Conservation (phyloP, 2,329 filamentous ascomycete genomes). For the Chrysoporthe cubensis region DNA sequence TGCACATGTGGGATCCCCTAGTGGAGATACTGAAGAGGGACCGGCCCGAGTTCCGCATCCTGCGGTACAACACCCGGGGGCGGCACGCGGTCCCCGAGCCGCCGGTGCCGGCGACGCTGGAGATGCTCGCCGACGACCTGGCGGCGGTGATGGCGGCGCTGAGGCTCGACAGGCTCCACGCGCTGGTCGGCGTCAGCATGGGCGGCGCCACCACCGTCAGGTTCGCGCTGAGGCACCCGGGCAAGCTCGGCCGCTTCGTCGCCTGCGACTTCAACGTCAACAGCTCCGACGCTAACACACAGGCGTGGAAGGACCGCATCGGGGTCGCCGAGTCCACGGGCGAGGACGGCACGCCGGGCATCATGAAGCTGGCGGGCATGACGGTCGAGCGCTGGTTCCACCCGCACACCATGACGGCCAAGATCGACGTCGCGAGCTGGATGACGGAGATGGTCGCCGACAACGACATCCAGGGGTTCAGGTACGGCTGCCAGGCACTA, state of each 20-base stretch:
- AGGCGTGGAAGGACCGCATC: slow-evolving; percentile 80
- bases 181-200: slow-evolving; percentile 77
- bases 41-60: slow-evolving; percentile 69
- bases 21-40: slow-evolving; percentile 62
- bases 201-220: slow-evolving; percentile 80
- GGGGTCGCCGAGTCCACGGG: slow-evolving; percentile 61
- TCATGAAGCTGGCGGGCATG: slow-evolving; percentile 66
- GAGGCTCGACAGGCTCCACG: slow-evolving; percentile 67
- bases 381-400: slow-evolving; percentile 85
- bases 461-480: slow-evolving; percentile 74
- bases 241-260: slow-evolving; percentile 63
- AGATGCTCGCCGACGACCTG: slow-evolving; percentile 71
- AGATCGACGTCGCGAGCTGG: slow-evolving; percentile 50
- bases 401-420: slow-evolving; percentile 50
- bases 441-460: slow-evolving; percentile 71
- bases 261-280: slow-evolving; percentile 79
- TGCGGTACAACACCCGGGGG: slow-evolving; percentile 79
- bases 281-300: slow-evolving; percentile 73
- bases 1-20: slow-evolving; percentile 81
- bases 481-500: slow-evolving; percentile 68
- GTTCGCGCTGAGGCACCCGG: slow-evolving; percentile 69
- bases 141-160: slow-evolving; percentile 68
- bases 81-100: slow-evolving; percentile 56
- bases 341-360: slow-evolving; percentile 58
- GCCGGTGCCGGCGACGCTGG: slow-evolving; percentile 59